A percentile compares a stretch with the other conserved stretches of the same genome.
These are phyloP conservation scores for Ammopiptanthus mongolicus DNA, from an alignment of 306 rosid genomes.

Conservation along the genomic window DNA sequence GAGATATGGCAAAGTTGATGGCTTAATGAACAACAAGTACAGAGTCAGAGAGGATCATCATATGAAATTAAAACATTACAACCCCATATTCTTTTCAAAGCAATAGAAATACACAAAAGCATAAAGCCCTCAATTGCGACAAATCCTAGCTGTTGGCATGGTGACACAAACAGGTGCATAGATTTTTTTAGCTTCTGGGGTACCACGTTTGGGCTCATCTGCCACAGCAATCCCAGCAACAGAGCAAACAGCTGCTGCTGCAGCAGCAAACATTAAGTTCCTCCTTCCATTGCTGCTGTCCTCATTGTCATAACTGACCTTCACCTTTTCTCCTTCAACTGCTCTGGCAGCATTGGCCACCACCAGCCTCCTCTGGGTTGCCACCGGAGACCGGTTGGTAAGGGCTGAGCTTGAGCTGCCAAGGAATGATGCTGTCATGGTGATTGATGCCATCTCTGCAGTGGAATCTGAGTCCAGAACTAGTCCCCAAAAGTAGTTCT, in stretches of 20 bases:
- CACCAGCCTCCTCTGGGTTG: constrained; percentile 14
- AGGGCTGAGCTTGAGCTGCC: constrained; percentile 27
- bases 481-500: not conserved
- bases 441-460: constrained; percentile 40
- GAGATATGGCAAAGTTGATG: constrained; percentile 19
- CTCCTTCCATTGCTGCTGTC: constrained; percentile 35
- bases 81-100: not conserved
- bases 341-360: constrained; percentile 19
- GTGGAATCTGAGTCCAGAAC: not conserved
- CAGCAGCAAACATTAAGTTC: constrained; percentile 47
- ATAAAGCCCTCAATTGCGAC: constrained; percentile 18
- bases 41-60: not conserved
- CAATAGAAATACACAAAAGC: not conserved
- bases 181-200: constrained; percentile 42
- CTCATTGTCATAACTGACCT: constrained; percentile 20
- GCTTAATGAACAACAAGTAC: constrained; percentile 25
- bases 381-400: constrained; percentile 11
- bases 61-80: constrained; percentile 24
- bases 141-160: constrained; percentile 51
- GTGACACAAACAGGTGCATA: constrained; percentile 54
- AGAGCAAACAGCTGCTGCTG: constrained; percentile 38
- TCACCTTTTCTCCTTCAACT: constrained; percentile 24
- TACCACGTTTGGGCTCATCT: constrained; percentile 29
- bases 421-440: constrained; percentile 43
- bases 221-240: constrained; percentile 34